These are phyloP conservation scores for Flueggea neowawraea DNA, from an alignment of 441 rosid genomes.

Conservation along the genomic window DNA sequence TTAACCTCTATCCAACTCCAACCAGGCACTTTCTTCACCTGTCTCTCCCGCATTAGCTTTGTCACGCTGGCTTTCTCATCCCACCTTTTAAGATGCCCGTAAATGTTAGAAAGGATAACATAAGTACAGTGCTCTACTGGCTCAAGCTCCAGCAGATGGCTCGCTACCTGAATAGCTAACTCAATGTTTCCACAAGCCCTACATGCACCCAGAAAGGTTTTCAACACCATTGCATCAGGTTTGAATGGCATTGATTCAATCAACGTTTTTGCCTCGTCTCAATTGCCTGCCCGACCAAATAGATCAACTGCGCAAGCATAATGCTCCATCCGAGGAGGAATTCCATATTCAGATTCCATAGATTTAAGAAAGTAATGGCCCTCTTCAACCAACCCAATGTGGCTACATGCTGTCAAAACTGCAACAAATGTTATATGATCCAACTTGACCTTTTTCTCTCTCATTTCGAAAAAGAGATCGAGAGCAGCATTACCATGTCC, in stretches of 20 bases:
- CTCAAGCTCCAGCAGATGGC: constrained; percentile 51
- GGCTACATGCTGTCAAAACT: constrained; percentile 79
- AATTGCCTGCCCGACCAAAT: constrained; percentile 61
- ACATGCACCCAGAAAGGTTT: constrained; percentile 69
- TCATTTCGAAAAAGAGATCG: constrained; percentile 40
- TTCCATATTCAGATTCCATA: constrained; percentile 45
- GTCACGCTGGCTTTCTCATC: constrained; percentile 49
- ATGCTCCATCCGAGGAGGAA: constrained; percentile 28
- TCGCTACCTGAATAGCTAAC: constrained; percentile 58
- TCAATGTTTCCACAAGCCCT: constrained; percentile 62
- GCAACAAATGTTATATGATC: constrained; percentile 67
- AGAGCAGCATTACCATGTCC: constrained; percentile 37
- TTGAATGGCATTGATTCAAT: constrained; percentile 61
- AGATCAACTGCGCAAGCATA: constrained; percentile 77
- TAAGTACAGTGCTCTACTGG: constrained; percentile 77
- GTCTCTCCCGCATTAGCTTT: constrained; percentile 66
- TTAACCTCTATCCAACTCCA: constrained; percentile 84
- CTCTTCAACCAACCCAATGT: constrained; percentile 58
- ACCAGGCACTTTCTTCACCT: constrained; percentile 77
- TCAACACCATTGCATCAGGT: constrained; percentile 70
- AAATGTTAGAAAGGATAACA: constrained; percentile 59
- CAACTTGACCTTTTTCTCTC: constrained; percentile 12
- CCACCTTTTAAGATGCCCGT: constrained; percentile 58
- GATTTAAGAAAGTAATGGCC: constrained; percentile 47
- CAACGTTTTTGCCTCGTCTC: constrained; percentile 47